Evolutionary conservation across 2,329 filamentous ascomycete species (phyloP), one percentile per base, ranked within the genome.

Genomic region (Penicillium sp.): DNA sequence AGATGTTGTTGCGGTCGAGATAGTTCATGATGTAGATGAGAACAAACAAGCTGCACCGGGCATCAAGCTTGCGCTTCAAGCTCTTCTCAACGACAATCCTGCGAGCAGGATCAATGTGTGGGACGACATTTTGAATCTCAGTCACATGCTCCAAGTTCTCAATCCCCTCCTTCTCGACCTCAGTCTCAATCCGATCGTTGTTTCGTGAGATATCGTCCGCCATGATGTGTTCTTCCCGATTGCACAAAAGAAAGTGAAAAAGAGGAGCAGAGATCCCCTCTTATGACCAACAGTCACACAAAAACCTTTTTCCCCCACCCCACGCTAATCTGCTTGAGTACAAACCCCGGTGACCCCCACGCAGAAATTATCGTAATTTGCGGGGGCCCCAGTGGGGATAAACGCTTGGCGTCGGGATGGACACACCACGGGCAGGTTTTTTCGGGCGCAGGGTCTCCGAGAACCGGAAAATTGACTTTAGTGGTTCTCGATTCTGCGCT

Each of bases 1-100:
- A 72, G 27, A 77, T 73, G 50, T 76, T 76, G 64, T 77, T 76
- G 13, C 75, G 71, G 49, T 78, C 74, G 10, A 78, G 66, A 47
- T 76, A 76, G 61, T 74, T 76, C 64, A 69, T 60, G 51, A 68
- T 66, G 26, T 68, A 69, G 52, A 69, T 69, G 3, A 64, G 46
- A 3, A 69, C 58, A 47, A 68, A 65, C 45, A 66, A 52, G 49
- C 65, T 64, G 61, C 66, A 69, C 10, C 66, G 63, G 33, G 62
- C 59, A 59, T 69, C 66, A 3, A 69, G 65, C 56, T 69, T 69
- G 19, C 65, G 60, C 59, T 66, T 69, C 46, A 69, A 57, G 19
- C 49, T 57, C 60, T 69, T 69, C 60, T 69, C 66, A 5, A 68
- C 65, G 27, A 55, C 57, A 10, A 49, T 46, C 29, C 66, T 63